Evolutionary conservation across 805 yeast genomes (phyloP), one percentile per base, ranked within the genome.

Genomic region (Barnettozyma siamensis): DNA sequence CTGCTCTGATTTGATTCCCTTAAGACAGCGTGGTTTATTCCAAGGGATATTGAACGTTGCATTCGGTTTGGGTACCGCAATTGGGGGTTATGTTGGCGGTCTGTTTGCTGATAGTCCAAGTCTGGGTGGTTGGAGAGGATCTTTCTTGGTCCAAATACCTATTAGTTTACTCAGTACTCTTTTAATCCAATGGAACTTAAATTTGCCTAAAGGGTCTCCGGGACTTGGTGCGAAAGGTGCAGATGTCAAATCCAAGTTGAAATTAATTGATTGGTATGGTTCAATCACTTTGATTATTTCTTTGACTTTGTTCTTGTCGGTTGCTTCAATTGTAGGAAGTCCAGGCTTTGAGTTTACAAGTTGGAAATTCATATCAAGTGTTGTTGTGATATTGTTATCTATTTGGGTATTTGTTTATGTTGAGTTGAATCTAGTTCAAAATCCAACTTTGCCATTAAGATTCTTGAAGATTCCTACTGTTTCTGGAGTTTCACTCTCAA

Each of bases 31-130:
- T 44, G 95, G 94, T 2, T 60, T 85, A 24, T 86, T 76, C 59
- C 96, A 88, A 57, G 96, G 96, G 0, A 58, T 84, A 38, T 83
- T 83, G 28, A 88, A 88, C 58, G 67, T 88, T 16, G 78, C 77
- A 32, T 88, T 74, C 55, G 91, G 88, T 12, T 56, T 78, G 16
- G 96, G 96, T 5, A 80, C 87, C 2, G 80, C 83, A 1, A 58
- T 73, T 35, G 94, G 94, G 13, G 89, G 88, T 2, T 57, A 75
- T 4, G 53, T 77, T 32, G 84, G 83, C 23, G 87, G 88, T 5
- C 46, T 70, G 23, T 62, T 80, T 37, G 58, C 52, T 16, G 50
- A 46, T 26, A 81, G 66, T 62, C 38, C 31, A n/a, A 9, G 36
- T 2, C 26, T 56, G 7, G 59, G 58, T 31, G 88, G 88, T 3